These are phyloP conservation scores for Smithsoniella earleae DNA, from an alignment of 163 green algal genomes.

Conservation along the genomic window DNA sequence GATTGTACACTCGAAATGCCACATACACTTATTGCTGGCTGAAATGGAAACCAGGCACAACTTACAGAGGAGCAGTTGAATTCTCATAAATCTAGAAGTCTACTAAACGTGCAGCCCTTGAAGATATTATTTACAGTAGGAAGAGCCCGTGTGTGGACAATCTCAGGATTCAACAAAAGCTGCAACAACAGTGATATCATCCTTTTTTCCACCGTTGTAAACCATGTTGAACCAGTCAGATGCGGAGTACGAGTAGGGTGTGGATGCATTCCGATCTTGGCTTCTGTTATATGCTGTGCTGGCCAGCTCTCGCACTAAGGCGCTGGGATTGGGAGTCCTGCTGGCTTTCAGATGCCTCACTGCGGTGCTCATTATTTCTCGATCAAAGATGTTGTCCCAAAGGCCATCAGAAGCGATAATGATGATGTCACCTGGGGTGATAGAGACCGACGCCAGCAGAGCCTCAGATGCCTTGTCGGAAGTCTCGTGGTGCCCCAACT, in stretches of 20 bases:
- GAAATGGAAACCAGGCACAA: too few species aligned
- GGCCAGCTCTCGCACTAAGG: background rate
- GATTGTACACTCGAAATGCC: too few species aligned
- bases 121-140: too few species aligned
- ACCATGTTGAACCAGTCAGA: slow-evolving; percentile 88
- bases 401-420: slow-evolving; percentile 79
- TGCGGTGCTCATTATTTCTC: slow-evolving; percentile 45
- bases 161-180: slow-evolving; percentile 46
- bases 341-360: slow-evolving; percentile 43
- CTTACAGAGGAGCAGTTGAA: too few species aligned
- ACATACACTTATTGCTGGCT: too few species aligned
- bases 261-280: slow-evolving; percentile 63
- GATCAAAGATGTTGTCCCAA: slow-evolving; percentile 77
- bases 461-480: slow-evolving; percentile 45
- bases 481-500: slow-evolving; percentile 67
- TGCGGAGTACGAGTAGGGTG: slow-evolving; percentile 75
- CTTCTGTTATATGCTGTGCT: slow-evolving; percentile 32
- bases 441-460: slow-evolving; percentile 57
- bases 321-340: background rate
- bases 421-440: slow-evolving; percentile 65
- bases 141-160: too few species aligned
- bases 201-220: slow-evolving; percentile 80
- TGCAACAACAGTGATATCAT: slow-evolving; percentile 84
- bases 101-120: too few species aligned
- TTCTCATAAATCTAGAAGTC: too few species aligned